Evolutionary conservation across 352 stramenopile genomes (phyloP), one percentile per base, ranked within the genome.

Genomic region (Aphanomyces stellatus): DNA sequence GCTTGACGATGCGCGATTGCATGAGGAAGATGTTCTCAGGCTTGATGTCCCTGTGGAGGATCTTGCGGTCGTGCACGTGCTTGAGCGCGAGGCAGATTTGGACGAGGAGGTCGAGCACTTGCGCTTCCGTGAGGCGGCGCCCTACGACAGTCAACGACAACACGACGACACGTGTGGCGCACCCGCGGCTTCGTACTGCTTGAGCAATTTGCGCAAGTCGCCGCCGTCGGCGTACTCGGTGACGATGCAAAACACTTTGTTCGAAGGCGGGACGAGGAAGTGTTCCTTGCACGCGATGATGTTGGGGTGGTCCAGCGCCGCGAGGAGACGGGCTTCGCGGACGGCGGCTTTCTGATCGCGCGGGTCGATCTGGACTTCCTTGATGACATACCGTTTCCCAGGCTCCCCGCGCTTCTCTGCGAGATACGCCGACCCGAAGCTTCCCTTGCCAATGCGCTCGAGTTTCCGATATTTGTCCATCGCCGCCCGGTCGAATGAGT

Each of bases 21-120:
- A 75, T 86, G 35, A 96, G 71, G 73, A 96, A 95, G 63, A 95
- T 78, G 67, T 95, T 96, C 48, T 89, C 83, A 0, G 87, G 87
- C 51, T 95, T 96, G 51, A 96, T 74, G 64, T 96, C 88, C 4
- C 88, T 79, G 62, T 96, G 88, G 17, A 96, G 74, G 65, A 96
- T 94, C 63, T 91, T 89, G 53, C 87, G 75, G 69, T 88, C 78
- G 60, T 90, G 79, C 27, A 96, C 69, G 64, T 94, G 82, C 59
- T 92, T 90, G 46, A 93, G 71, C 17, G 84, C 81, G n/a, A 94
- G 72, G 31, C 78, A 89, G 28, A 86, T 68, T 69, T 91, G 77
- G 19, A 89, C 75, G 28, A 92, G 85, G 2, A 87, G 64, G 3
- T 82, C 76, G 1, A 94, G 59, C 0, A 87, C 51, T 19, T 81